Conservation (phyloP, 495 filamentous ascomycete species). For the Tuber borchii region DNA sequence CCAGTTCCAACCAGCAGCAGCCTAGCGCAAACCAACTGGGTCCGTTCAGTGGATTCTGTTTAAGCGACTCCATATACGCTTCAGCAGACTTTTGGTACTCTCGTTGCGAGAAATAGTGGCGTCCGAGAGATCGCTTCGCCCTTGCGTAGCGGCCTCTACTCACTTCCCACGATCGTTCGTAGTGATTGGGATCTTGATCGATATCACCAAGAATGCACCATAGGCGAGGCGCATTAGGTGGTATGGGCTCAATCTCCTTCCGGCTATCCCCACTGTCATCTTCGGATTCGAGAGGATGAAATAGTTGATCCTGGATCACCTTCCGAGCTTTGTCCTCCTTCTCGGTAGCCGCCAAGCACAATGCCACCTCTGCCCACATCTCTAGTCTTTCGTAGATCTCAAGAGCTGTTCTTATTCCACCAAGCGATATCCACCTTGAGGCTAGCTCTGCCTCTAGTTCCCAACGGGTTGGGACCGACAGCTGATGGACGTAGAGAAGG, state of each 20-base stretch:
- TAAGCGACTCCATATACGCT: slow-evolving; percentile 68
- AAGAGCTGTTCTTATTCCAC: slow-evolving; percentile 78
- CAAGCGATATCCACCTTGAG: slow-evolving; percentile 77
- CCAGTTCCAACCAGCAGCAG: slow-evolving; percentile 72
- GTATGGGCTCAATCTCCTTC: slow-evolving; percentile 56
- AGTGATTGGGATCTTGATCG: slow-evolving; percentile 63
- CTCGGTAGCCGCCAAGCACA: slow-evolving; percentile 77
- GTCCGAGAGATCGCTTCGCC: slow-evolving; percentile 79
- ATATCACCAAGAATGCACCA: slow-evolving; percentile 94
- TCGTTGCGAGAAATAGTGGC: slow-evolving; percentile 60
- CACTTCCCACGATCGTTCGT: slow-evolving; percentile 82
- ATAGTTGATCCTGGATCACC: slow-evolving; percentile 71
- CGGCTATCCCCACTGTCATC: slow-evolving; percentile 10
- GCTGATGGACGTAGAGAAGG: slow-evolving; percentile 70
- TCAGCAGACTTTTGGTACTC: slow-evolving; percentile 64
- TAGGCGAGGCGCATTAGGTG: slow-evolving; percentile 75
- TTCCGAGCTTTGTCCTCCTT: slow-evolving; percentile 73
- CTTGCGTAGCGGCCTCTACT: slow-evolving; percentile 73
- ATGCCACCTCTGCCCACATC: slow-evolving; percentile 90
- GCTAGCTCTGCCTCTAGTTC: slow-evolving; percentile 90
- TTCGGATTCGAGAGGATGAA: slow-evolving; percentile 47
- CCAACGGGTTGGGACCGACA: slow-evolving; percentile 82
- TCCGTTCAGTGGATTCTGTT: slow-evolving; percentile 71
- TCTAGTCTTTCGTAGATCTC: slow-evolving; percentile 93
- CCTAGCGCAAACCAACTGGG: slow-evolving; percentile 83